A percentile compares a stretch with the other conserved stretches of the same genome.
phyloP scores from a whole-genome alignment of 192 early-diverging fungal genomes.

The Coemansia sp. region DNA sequence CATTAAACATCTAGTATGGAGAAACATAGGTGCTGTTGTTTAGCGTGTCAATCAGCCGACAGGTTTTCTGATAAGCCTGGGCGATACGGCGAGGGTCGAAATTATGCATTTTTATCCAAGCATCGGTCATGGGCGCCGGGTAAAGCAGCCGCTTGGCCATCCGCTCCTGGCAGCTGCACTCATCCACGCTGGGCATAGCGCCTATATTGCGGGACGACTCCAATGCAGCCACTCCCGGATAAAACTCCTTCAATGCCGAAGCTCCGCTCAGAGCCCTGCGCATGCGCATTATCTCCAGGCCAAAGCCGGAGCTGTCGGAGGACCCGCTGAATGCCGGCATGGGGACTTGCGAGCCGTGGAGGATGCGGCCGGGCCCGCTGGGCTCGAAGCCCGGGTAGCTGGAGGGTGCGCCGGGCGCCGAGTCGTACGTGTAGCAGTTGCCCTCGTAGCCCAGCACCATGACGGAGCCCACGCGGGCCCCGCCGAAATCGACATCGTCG shows the following conservation, averaged over 20 bases:
- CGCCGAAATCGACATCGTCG: slow-evolving; percentile 23
- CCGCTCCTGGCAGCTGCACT: slow-evolving; percentile 3
- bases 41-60: slow-evolving; percentile 33
- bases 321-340: slow-evolving; percentile 33
- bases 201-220: slow-evolving; percentile 3
- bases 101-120: slow-evolving; percentile 49
- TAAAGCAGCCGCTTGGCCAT: slow-evolving; percentile 15
- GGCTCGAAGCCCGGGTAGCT: slow-evolving; percentile 16
- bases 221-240: slow-evolving; percentile 20
- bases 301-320: slow-evolving; percentile 20
- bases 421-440: slow-evolving; percentile 45
- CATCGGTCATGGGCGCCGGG: slow-evolving; percentile 26
- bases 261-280: slow-evolving; percentile 19
- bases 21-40: slow-evolving; percentile 52
- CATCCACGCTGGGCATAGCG: background rate
- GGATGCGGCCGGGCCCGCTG: background rate
- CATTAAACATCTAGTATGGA: slow-evolving; percentile 22
- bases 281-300: slow-evolving; percentile 30
- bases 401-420: slow-evolving; percentile 27
- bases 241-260: slow-evolving; percentile 18
- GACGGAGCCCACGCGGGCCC: slow-evolving; percentile 23
- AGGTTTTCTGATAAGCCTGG: slow-evolving; percentile 30
- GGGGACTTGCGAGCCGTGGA: background rate
- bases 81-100: slow-evolving; percentile 34
- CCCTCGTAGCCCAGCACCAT: slow-evolving; percentile 44